These are phyloP conservation scores for Prunus yedoensis DNA, from an alignment of 331 rosid genomes.

Conservation along the genomic window DNA sequence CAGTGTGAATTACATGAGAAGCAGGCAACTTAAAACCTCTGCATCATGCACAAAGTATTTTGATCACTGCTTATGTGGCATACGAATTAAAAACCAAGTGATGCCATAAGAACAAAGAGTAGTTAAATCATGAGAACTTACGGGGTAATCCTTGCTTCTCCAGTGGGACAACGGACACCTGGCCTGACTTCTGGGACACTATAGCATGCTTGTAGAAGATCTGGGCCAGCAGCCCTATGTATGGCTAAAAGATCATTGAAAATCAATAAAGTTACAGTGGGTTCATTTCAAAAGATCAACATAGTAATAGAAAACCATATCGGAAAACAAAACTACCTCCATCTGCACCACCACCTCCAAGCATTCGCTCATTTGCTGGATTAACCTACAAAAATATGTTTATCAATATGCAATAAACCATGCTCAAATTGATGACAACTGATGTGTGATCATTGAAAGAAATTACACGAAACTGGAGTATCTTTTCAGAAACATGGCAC, in stretches of 20 bases:
- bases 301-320: background rate
- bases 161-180: conserved; percentile 79
- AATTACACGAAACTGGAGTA: background rate
- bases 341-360: conserved; percentile 96
- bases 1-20: conserved; percentile 81
- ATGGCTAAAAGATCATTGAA: conserved; percentile 47
- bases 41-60: conserved; percentile 25
- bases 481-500: background rate
- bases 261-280: background rate
- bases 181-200: conserved; percentile 68
- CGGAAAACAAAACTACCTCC: conserved; percentile 54
- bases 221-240: conserved; percentile 84
- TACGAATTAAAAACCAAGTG: background rate
- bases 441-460: background rate
- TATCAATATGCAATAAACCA: background rate
- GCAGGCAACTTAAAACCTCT: conserved; percentile 75
- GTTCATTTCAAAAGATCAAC: background rate
- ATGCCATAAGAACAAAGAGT: background rate
- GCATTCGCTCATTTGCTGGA: conserved; percentile 92
- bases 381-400: conserved; percentile 54
- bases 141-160: conserved; percentile 91
- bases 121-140: conserved; percentile 30
- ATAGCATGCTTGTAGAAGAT: conserved; percentile 67
- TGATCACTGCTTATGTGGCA: background rate
- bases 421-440: background rate